Base-by-base conservation (phyloP, 805 yeast species). In the Yarrowia sp. region DNA sequence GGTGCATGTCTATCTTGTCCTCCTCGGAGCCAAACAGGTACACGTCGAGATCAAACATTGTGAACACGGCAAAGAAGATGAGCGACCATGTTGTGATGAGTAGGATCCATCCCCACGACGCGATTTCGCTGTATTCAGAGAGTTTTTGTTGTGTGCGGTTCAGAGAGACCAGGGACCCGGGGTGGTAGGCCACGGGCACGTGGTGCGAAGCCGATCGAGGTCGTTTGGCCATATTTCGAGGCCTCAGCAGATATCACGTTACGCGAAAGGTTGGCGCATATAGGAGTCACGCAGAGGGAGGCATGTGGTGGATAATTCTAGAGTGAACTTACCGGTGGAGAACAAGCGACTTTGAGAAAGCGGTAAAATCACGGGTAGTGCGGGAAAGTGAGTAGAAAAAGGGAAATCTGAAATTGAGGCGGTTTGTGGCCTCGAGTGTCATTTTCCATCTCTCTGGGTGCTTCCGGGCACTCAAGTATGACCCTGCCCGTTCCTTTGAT, bases 1-100 rank as follows among this genome's bases (percentile, higher is more conserved):
- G 34, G 66, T 53, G 63, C 76, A 65, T 68, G 64, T 13, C 60
- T 40, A 10, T 65, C 52, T 24, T 73, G 72, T 12, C 72, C 8
- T 14, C 19, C 17, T 36, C 14, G 14, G 60, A 20, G 3, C 42
- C 50, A 20, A 36, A 36, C 34, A n/a, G 60, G 47, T 61, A 46
- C 14, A 61, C 19, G 30, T 61, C 66, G 20, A 61, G 43, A 39
- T 61, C 66, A 50, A 66, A 49, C 44, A 70, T 36, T 1, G 66
- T 53, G 49, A 65, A 69, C 5, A 70, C 44, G n/a, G 67, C 61
- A n/a, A 68, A 33, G 15, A 43, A 46, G 15, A 55, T 66, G 43
- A 70, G 56, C 1, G 49, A 9, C 72, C 72, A 70, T 13, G 70
- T 68, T 2, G 58, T 52, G 17, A 47, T 3, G 17, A 70, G 36